Percentiles rank a stretch among this genome's conserved stretches.
These are phyloP conservation scores for Xylariales sp. DNA, from an alignment of 2,329 filamentous ascomycete genomes.

Conservation along the genomic window DNA sequence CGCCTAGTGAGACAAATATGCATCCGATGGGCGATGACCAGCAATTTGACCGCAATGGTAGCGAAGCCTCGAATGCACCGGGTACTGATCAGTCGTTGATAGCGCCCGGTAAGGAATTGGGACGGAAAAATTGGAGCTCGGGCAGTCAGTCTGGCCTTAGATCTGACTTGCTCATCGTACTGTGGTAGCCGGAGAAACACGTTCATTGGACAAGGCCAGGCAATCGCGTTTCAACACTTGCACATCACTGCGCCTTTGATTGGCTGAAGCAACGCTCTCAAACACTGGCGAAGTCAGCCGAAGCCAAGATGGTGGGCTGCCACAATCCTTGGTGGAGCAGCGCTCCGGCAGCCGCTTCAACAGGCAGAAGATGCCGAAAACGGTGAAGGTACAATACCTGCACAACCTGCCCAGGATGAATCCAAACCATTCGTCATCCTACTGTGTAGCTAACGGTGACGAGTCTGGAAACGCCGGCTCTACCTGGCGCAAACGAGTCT, in stretches of 20 bases:
- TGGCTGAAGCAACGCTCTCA: conserved; percentile 5
- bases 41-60: too few species aligned
- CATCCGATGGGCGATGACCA: neutral
- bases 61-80: too few species aligned
- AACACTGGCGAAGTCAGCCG: conserved; percentile 9
- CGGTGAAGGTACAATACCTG: too few species aligned
- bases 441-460: too few species aligned
- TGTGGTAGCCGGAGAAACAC: too few species aligned
- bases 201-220: conserved; percentile 3
- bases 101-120: neutral
- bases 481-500: too few species aligned
- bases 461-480: too few species aligned
- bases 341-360: neutral
- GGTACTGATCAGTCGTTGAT: too few species aligned
- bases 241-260: conserved; percentile 5
- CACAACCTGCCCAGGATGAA: neutral
- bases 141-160: neutral
- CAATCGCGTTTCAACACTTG: conserved; percentile 6
- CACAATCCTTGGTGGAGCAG: conserved; percentile 3
- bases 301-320: conserved; percentile 3
- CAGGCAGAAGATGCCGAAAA: too few species aligned
- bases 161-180: conserved; percentile 1
- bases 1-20: conserved; percentile 3
- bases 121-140: neutral
- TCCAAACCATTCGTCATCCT: too few species aligned